These are phyloP conservation scores for Nothopassalora personata DNA, from an alignment of 2,329 filamentous ascomycete species.

Conservation along the genomic window DNA sequence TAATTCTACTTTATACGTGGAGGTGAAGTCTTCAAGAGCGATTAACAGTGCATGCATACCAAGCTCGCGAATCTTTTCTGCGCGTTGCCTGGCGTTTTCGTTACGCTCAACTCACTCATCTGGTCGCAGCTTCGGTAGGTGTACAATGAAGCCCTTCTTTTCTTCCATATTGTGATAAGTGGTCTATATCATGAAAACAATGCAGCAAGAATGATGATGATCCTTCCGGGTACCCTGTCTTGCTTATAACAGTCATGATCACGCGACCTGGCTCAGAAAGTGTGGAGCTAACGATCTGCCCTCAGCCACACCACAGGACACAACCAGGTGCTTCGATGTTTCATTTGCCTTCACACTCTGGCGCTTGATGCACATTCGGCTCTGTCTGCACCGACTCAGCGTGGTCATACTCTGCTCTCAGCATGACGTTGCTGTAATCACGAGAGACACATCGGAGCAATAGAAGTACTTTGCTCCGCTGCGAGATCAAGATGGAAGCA, in stretches of 20 bases:
- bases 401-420: neutral
- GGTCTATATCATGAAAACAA: neutral
- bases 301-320: neutral
- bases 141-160: slow-evolving; percentile 1
- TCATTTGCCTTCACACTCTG: slow-evolving; percentile 7
- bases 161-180: neutral
- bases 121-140: slow-evolving; percentile 12
- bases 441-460: neutral
- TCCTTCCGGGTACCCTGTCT: neutral
- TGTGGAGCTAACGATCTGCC: neutral
- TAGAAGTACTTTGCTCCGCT: neutral
- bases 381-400: neutral
- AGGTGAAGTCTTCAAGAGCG: slow-evolving; percentile 30
- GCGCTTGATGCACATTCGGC: neutral
- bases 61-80: slow-evolving; percentile 21
- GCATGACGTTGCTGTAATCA: neutral
- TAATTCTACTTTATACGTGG: slow-evolving; percentile 27
- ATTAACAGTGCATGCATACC: slow-evolving; percentile 25
- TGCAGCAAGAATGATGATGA: neutral
- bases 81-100: slow-evolving; percentile 6
- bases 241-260: neutral
- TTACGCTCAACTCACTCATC: slow-evolving; percentile 5
- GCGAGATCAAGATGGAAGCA: neutral
- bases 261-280: neutral
- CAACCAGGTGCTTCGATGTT: slow-evolving; percentile 5